Percentiles rank a stretch among this genome's conserved stretches.
Evolutionary conservation across 2,329 filamentous ascomycete species (phyloP).

Genomic region (Arthrobotrys pseudoclavata): DNA sequence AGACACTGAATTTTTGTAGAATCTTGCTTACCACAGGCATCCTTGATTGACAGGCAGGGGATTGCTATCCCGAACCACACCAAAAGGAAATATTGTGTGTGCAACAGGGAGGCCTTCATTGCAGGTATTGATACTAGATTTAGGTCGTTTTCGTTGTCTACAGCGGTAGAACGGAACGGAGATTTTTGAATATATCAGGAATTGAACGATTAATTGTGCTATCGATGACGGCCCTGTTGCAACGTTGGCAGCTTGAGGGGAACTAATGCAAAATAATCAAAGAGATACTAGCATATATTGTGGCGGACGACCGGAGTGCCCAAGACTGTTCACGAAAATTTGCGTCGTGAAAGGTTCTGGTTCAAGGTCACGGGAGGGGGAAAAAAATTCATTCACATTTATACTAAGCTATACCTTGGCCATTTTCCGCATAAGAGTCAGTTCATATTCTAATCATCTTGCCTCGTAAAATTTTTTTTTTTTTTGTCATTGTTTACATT

Average conservation of each 20-base stretch:
- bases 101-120: slow-evolving; percentile 1
- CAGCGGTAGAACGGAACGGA: slow-evolving; percentile 18
- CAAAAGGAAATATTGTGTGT: slow-evolving; percentile 17
- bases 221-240: background rate
- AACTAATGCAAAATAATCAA: slow-evolving; percentile 9
- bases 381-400: background rate
- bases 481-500: slow-evolving; percentile 22
- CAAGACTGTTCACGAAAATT: background rate
- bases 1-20: background rate
- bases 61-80: slow-evolving; percentile 38
- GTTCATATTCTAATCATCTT: background rate
- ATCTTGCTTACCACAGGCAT: slow-evolving; percentile 48
- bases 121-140: background rate
- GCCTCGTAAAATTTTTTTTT: background rate
- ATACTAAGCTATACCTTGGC: background rate
- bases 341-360: background rate
- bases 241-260: background rate
- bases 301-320: slow-evolving; percentile 12
- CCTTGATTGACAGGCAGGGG: slow-evolving; percentile 54
- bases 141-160: slow-evolving; percentile 4
- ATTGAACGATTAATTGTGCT: background rate
- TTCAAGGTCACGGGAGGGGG: background rate
- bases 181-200: background rate
- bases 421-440: background rate
- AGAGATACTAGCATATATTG: background rate